phyloP scores from a whole-genome alignment of 805 yeast species.

The Komagataella kurtzmanii region DNA sequence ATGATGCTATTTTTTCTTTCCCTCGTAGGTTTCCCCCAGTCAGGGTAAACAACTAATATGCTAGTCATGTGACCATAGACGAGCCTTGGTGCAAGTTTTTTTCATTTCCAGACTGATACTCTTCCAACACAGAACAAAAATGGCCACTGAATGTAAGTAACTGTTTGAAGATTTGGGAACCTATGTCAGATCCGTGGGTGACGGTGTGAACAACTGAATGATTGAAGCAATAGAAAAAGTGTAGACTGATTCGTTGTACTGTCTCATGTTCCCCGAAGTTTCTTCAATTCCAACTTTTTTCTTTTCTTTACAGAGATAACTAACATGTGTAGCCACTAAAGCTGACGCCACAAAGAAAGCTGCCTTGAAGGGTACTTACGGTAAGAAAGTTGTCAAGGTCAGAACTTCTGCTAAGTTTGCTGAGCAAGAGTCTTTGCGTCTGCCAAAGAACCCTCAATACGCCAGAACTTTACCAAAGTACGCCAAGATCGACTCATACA shows the following conservation, averaged over 20 bases:
- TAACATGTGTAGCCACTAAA: slow-evolving; percentile 37
- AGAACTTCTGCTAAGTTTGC: slow-evolving; percentile 94
- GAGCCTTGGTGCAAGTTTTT: neutral
- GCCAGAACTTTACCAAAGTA: slow-evolving; percentile 96
- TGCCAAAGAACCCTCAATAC: slow-evolving; percentile 91
- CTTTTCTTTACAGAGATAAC: slow-evolving; percentile 14
- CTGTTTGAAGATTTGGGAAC: neutral
- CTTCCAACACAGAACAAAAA: neutral
- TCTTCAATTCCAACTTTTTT: neutral
- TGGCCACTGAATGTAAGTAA: neutral
- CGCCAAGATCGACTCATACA: slow-evolving; percentile 94
- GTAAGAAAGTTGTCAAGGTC: slow-evolving; percentile 81
- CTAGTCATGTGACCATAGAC: neutral
- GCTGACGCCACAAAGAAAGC: slow-evolving; percentile 98
- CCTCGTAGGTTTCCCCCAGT: neutral
- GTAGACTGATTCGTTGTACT: neutral
- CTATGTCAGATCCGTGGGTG: neutral
- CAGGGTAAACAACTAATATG: neutral
- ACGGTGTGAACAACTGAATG: neutral
- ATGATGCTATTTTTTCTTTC: neutral
- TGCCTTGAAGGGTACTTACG: slow-evolving; percentile 93
- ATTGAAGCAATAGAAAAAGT: neutral
- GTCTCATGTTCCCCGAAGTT: neutral
- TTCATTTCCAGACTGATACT: neutral
- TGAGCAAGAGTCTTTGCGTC: slow-evolving; percentile 92